These are phyloP conservation scores for Babesia ovata DNA, from an alignment of 169 alveolate genomes.

Conservation along the genomic window DNA sequence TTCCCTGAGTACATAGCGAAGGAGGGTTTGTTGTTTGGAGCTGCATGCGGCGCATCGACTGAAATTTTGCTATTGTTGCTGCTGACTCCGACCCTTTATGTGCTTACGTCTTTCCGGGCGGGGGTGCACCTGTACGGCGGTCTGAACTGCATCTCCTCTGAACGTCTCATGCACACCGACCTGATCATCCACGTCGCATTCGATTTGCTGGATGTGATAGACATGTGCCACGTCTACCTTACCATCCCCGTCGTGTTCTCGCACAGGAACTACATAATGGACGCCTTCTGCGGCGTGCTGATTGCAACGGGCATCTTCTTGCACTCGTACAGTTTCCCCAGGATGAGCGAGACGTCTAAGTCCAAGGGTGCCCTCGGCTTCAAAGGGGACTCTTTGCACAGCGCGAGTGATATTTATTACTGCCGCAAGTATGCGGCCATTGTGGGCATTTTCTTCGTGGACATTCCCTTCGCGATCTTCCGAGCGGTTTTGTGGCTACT, in stretches of 20 bases:
- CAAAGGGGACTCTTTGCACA: slow-evolving; percentile 18
- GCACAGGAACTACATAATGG: slow-evolving; percentile 20
- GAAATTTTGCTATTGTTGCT: slow-evolving; percentile 62
- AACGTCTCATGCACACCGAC: slow-evolving; percentile 73
- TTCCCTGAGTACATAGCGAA: slow-evolving; percentile 58
- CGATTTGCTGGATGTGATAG: slow-evolving; percentile 75
- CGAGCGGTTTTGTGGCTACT: slow-evolving; percentile 52
- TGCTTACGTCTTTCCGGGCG: slow-evolving; percentile 63
- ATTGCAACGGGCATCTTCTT: slow-evolving; percentile 54
- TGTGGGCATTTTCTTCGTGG: slow-evolving; percentile 70
- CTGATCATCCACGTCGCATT: slow-evolving; percentile 73
- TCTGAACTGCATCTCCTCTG: slow-evolving; percentile 69
- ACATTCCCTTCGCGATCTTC: slow-evolving; percentile 55
- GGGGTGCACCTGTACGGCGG: slow-evolving; percentile 69
- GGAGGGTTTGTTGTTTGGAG: slow-evolving; percentile 42
- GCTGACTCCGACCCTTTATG: slow-evolving; percentile 64
- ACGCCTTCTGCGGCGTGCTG: slow-evolving; percentile 59
- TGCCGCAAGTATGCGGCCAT: slow-evolving; percentile 68
- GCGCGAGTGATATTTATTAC: slow-evolving; percentile 58
- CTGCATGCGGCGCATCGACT: slow-evolving; percentile 44
- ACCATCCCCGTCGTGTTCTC: slow-evolving; percentile 24
- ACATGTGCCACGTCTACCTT: slow-evolving; percentile 56
- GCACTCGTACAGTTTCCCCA: slow-evolving; percentile 67
- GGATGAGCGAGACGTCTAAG: slow-evolving; percentile 46
- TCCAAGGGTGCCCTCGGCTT: not conserved